Conservation (phyloP, 257 asterid species). For the Pogostemon cablin region DNA sequence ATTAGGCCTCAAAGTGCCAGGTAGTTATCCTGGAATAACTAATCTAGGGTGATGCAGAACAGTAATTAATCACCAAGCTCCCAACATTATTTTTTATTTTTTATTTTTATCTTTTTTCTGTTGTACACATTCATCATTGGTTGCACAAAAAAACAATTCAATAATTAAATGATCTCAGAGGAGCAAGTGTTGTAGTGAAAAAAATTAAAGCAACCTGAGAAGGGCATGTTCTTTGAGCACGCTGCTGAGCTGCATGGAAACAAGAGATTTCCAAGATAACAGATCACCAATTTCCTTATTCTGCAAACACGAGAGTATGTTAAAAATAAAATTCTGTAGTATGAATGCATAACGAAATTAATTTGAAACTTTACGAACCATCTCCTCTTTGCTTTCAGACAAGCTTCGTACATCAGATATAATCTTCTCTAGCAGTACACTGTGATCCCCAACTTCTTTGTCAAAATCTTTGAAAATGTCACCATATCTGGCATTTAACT, state of each 20-base stretch:
- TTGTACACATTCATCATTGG: not conserved
- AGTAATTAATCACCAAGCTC: not conserved
- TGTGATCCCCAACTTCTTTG: conserved; percentile 62
- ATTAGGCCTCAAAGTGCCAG: not conserved
- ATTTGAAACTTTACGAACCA: conserved; percentile 52
- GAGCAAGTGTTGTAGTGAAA: too few relatives aligned
- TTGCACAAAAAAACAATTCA: not conserved
- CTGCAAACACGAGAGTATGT: conserved; percentile 45
- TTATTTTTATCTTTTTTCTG: not conserved
- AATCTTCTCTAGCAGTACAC: conserved; percentile 57
- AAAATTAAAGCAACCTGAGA: conserved; percentile 60
- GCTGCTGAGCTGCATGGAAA: conserved; percentile 67
- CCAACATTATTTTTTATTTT: not conserved
- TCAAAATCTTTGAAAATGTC: conserved; percentile 68
- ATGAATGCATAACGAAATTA: not conserved
- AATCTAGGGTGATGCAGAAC: not conserved
- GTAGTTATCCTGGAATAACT: too few relatives aligned
- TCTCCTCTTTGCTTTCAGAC: conserved; percentile 62
- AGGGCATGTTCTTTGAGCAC: conserved; percentile 59
- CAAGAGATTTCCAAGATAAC: conserved; percentile 75
- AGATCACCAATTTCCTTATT: conserved; percentile 68
- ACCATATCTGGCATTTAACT: conserved; percentile 70
- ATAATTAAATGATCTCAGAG: not conserved
- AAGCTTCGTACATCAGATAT: conserved; percentile 60
- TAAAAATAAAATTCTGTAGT: conserved; percentile 2